phyloP scores from a whole-genome alignment of 169 alveolate species.

The Plasmodium adleri region DNA sequence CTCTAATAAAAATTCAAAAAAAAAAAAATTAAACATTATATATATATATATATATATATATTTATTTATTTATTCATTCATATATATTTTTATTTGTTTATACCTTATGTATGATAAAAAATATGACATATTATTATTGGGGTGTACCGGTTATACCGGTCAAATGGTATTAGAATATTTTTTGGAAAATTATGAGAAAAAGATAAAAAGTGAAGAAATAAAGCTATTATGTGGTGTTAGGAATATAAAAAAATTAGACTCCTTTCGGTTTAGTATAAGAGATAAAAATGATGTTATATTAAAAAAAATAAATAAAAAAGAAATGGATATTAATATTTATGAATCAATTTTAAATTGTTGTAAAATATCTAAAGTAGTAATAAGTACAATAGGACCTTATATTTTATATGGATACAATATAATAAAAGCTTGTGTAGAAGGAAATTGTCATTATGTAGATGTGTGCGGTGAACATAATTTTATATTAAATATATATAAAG shows the following conservation, averaged over 20 bases:
- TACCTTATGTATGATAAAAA: conserved; percentile 24
- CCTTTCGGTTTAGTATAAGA: conserved; percentile 12
- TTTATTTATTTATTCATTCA: not conserved
- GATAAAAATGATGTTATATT: conserved; percentile 2
- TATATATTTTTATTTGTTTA: not conserved
- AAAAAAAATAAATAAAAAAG: conserved; percentile 47
- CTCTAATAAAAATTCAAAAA: no score
- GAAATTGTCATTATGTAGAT: conserved; percentile 38
- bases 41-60: conserved; percentile 3
- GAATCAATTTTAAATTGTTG: conserved; percentile 44
- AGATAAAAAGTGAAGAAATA: conserved; percentile 32
- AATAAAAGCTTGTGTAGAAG: conserved; percentile 59
- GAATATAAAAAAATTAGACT: conserved; percentile 16
- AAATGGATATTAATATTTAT: conserved; percentile 29
- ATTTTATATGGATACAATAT: conserved; percentile 58
- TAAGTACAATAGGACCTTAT: conserved; percentile 67
- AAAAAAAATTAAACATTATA: no score
- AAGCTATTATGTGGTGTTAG: conserved; percentile 58
- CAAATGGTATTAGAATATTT: conserved; percentile 73
- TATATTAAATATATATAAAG: conserved; percentile 47
- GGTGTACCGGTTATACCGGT: conserved; percentile 73
- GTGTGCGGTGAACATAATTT: conserved; percentile 64
- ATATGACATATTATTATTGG: conserved; percentile 61
- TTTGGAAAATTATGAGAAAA: conserved; percentile 34
- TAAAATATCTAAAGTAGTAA: conserved; percentile 42